A percentile compares a stretch with the other conserved stretches of the same genome.
These are phyloP conservation scores for Astrocystis sublimbata DNA, from an alignment of 495 filamentous ascomycete genomes.

Conservation along the genomic window DNA sequence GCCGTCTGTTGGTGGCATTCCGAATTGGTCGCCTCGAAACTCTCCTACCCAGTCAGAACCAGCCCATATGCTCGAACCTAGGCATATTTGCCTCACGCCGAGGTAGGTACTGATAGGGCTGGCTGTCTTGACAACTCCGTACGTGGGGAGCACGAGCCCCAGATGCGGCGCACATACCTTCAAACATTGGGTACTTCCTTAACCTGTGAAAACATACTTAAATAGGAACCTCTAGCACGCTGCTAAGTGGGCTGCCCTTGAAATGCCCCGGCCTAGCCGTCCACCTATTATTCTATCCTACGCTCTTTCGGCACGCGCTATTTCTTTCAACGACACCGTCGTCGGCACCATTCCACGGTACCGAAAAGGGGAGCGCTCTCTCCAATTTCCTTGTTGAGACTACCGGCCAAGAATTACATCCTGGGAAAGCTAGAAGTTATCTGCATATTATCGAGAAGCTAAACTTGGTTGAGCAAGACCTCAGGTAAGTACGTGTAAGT, in stretches of 20 bases:
- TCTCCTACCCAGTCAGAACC: too few species aligned
- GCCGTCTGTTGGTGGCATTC: too few species aligned
- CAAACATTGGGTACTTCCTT: too few species aligned
- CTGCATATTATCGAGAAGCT: background rate
- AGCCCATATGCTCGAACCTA: too few species aligned
- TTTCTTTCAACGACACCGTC: background rate
- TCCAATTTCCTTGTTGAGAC: background rate
- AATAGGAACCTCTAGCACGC: conserved; percentile 1
- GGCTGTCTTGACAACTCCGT: too few species aligned
- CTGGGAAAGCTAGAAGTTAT: background rate
- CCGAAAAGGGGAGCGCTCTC: background rate
- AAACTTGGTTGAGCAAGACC: background rate
- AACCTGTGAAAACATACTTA: too few species aligned
- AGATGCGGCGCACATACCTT: too few species aligned
- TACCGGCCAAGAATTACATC: background rate
- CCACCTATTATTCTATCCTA: background rate
- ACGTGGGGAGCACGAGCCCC: too few species aligned
- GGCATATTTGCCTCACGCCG: background rate
- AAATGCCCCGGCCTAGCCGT: background rate
- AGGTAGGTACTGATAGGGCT: background rate
- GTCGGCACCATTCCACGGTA: background rate
- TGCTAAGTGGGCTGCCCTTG: conserved; percentile 1
- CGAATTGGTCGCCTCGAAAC: too few species aligned
- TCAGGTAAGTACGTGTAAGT: background rate
- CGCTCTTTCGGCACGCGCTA: background rate